Evolutionary conservation across 2,329 filamentous ascomycete species (phyloP), one percentile per base, ranked within the genome.

Genomic region (Monilinia aucupariae): DNA sequence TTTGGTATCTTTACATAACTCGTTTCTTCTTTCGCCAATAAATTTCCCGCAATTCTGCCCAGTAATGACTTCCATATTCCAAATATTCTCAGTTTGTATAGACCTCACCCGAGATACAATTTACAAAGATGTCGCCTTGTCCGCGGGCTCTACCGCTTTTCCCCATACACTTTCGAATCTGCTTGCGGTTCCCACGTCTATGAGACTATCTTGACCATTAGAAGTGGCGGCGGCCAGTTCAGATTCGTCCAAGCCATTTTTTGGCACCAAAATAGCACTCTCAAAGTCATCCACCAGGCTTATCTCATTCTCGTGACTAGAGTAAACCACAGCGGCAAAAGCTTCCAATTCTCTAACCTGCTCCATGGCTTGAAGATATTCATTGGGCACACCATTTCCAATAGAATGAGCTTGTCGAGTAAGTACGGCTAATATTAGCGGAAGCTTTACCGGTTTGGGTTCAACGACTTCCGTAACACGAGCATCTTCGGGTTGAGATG

Each of bases 391-490:
- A 69, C 90, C 90, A 71, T 88, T 87, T 59, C 92, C 93, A 69
- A 99, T 96, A 61, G 81, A 83, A 75, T 96, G 92, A 6, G 93
- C 93, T 78, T 99, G 92, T 68, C 91, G 85, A 47, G 92, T 94
- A 70, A 97, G 84, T 7, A 96, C 88, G 3, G 93, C 96, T 43
- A 99, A 80, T 60, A 96, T 88, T 75, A 91, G 96, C 53, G 94
- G 94, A 48, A 99, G 82, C 77, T 92, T 93, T 47, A 88, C 78
- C 56, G 77, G 76, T 71, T 76, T 78, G 67, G 76, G 75, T 73
- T 81, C 80, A 54, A 81, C 77, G 8, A 84, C 76, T 69, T 85
- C 83, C 34, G 81, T 77, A 53, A 84, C 74, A 61, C 80, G 68
- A 58, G 53, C 48, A 53, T 69, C 62, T 55, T 75, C 68, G 4